Percentiles rank a stretch among this genome's conserved stretches.
Conservation (phyloP, 179 eudicot species). For the Spinacia oleracea region DNA sequence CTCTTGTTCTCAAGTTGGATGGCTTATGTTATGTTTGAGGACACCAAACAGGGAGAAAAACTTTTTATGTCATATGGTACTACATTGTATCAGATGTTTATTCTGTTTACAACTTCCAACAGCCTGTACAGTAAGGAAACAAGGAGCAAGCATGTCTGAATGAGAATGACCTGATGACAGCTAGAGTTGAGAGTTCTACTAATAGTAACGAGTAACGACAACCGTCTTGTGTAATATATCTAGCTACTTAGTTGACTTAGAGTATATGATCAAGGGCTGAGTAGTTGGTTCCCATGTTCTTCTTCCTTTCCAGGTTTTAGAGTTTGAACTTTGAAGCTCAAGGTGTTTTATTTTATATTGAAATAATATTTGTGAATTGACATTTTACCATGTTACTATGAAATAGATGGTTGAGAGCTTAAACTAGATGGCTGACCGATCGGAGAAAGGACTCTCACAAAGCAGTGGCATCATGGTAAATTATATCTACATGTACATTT, state of each 20-base stretch:
- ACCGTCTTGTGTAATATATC: no score
- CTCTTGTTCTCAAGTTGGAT: conserved; percentile 93
- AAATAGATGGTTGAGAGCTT: conserved; percentile 77
- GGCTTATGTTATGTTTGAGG: conserved; percentile 95
- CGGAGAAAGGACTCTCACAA: conserved; percentile 79
- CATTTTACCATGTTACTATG: conserved; percentile 3
- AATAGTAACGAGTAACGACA: no score
- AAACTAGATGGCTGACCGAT: conserved; percentile 94
- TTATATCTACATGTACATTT: conserved; percentile 77
- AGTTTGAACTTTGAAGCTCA: conserved; percentile 14
- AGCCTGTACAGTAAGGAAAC: no score
- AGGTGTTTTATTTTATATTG: conserved; percentile 8
- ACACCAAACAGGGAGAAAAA: conserved; percentile 75
- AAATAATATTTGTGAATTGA: neutral
- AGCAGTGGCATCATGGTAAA: conserved; percentile 95
- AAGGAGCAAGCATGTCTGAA: no score
- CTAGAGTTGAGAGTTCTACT: no score
- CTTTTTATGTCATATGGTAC: conserved; percentile 77
- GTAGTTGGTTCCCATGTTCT: no score
- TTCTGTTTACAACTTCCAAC: conserved; percentile 91
- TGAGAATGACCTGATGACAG: no score
- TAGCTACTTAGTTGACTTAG: no score
- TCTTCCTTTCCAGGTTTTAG: neutral
- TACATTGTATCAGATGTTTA: conserved; percentile 88
- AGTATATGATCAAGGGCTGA: no score